Base-by-base conservation (phyloP, 2,329 filamentous ascomycete genomes). In the Aspergillus pseudoglaucus region DNA sequence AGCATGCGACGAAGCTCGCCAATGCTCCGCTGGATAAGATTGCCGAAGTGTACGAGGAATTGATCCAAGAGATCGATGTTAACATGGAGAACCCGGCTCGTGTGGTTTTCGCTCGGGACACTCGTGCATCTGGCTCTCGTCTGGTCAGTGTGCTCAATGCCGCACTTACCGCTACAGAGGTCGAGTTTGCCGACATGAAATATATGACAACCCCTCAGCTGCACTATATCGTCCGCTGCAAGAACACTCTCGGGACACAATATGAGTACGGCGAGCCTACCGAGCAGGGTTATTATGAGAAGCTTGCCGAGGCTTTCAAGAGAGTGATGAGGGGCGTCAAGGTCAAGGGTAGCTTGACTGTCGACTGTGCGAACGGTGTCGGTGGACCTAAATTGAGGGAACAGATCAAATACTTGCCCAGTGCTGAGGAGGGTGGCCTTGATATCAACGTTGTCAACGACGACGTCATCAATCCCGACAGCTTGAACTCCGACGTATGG, bases 281-380 rank as follows among this genome's bases (percentile, higher is more conserved):
- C 53, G 91, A 97, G 74, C 77, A 82, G 49, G 93, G 93, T 32
- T 98, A 98, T 74, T 97, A 97, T 70, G 81, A 93, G 72, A 98
- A 98, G 76, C 80, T 96, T 46, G 80, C 82, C 37, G 78, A 82
- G 50, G 90, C 93, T 18, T 96, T 96, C 72, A 85, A 86, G 65
- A 83, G 82, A 53, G 87, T 91, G 47, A 85, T 96, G 71, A 82
- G 83, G 57, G 83, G 86, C 54, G 83, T 83, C 59, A 90, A 85
- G 67, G 76, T 89, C 38, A 75, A 80, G 45, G 90, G 90, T 5
- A 71, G 79, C 48, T 75, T 98, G 54, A 88, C 83, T 6, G 89
- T 98, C 12, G 93, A 98, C 69, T 95, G 91, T 67, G 93, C 93
- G 61, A 98, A 98, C 63, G 93, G 93, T 60, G 90, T 98, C 50